Conservation (phyloP, 2,329 filamentous ascomycete genomes). For the Ophiostoma sp. region DNA sequence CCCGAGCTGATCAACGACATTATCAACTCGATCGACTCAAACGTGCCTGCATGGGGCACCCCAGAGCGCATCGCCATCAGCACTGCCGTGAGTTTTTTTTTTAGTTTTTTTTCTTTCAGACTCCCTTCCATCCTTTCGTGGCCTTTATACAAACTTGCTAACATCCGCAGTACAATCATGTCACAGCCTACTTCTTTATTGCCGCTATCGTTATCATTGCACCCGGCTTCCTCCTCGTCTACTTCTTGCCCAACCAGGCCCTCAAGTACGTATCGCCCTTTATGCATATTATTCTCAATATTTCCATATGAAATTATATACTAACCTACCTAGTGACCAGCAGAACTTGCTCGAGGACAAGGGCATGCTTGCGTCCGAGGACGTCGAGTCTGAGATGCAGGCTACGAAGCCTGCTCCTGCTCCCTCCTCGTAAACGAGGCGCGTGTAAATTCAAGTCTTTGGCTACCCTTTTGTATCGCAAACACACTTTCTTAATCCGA, state of each 20-base stretch:
- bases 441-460: neutral
- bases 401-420: neutral
- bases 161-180: constrained; percentile 19
- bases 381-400: neutral
- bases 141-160: neutral
- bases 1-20: constrained; percentile 20
- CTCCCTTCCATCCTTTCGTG: too few relatives aligned
- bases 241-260: constrained; percentile 20
- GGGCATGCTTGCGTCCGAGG: constrained; percentile 13
- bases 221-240: constrained; percentile 19
- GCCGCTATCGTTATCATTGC: constrained; percentile 21
- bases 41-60: constrained; percentile 21
- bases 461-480: neutral
- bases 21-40: constrained; percentile 23
- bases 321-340: constrained; percentile 13
- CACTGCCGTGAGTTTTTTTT: constrained; percentile 15
- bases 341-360: constrained; percentile 21
- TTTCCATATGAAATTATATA: neutral
- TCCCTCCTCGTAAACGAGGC: neutral
- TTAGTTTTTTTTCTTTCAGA: neutral
- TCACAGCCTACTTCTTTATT: constrained; percentile 22
- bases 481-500: neutral
- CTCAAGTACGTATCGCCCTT: constrained; percentile 16
- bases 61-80: constrained; percentile 21
- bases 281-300: too few relatives aligned